Base-by-base conservation (phyloP, 768 basidiomycete genomes). In the Pleurotus eryngii region DNA sequence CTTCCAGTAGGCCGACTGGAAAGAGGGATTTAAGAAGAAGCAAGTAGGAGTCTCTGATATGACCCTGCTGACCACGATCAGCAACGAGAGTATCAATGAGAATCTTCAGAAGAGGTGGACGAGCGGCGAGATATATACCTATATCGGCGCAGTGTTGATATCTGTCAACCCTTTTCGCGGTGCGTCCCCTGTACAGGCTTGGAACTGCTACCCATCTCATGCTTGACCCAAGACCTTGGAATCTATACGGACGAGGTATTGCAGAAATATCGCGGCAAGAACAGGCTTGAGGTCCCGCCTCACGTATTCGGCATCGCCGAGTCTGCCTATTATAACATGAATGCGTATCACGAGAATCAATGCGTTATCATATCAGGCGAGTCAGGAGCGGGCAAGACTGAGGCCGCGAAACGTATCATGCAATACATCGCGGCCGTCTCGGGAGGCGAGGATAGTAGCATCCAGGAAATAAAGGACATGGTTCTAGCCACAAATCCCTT, bases 21-120 rank as follows among this genome's bases (percentile, higher is more conserved):
- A 96, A 74, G 96, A 98, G 68, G 95, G 95, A 4, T 99, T 99
- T 82, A 97, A 97, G 87, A 99, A 98, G 87, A 98, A 98, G 76
- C 89, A 92, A 73, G 89, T 95, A 60, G 97, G 97, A 56, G 96
- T 99, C 57, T 87, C 92, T 43, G 97, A 99, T 80, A 99, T 99
- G 97, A 99, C 97, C 7, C 77, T 99, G 60, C 77, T 99, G 57
- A 90, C 92, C 20, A 96, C 92, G 49, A 98, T 98, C 79, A 94
- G 91, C 71, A 97, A 99, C 71, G 96, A 98, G 66, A 88, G 86
- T 63, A 86, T 99, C 82, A 98, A 99, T 71, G 94, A 97, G 53
- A 99, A 99, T 70, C 81, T 99, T 60, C 88, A 97, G 81, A 95
- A 96, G 74, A 85, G 97, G 61, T 98, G 92, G 89, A 88, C 84